Conservation (phyloP, 2,329 filamentous ascomycete species). For the Ramichloridium luteum region DNA sequence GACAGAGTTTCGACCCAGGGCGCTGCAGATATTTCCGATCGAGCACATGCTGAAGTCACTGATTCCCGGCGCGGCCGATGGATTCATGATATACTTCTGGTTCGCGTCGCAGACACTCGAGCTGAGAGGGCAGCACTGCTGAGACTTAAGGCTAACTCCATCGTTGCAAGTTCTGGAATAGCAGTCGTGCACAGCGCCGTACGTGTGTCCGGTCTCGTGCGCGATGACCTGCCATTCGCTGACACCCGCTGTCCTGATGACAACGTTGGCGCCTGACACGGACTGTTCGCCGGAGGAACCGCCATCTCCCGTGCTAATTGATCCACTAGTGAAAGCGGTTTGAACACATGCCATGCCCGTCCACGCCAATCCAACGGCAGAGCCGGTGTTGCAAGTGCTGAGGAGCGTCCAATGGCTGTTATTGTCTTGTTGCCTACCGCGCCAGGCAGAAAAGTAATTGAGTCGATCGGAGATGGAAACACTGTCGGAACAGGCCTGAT, state of each 20-base stretch:
- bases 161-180: slow-evolving; percentile 53
- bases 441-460: slow-evolving; percentile 81
- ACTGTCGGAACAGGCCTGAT: slow-evolving; percentile 54
- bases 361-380: slow-evolving; percentile 87
- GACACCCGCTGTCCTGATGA: slow-evolving; percentile 55
- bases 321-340: slow-evolving; percentile 38
- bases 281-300: slow-evolving; percentile 43
- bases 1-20: slow-evolving; percentile 64
- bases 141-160: slow-evolving; percentile 44
- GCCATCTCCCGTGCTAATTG: slow-evolving; percentile 27
- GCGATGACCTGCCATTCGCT: slow-evolving; percentile 94
- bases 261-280: slow-evolving; percentile 77
- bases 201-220: slow-evolving; percentile 88
- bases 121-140: slow-evolving; percentile 72
- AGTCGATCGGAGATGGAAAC: slow-evolving; percentile 63
- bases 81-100: slow-evolving; percentile 89
- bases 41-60: slow-evolving; percentile 75
- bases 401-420: slow-evolving; percentile 93
- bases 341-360: slow-evolving; percentile 69
- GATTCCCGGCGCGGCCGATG: slow-evolving; percentile 63
- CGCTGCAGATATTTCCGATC: slow-evolving; percentile 87
- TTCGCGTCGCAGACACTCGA: slow-evolving; percentile 57
- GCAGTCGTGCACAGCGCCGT: slow-evolving; percentile 93
- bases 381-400: slow-evolving; percentile 66
- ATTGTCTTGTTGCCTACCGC: slow-evolving; percentile 59